Evolutionary conservation across 2,329 filamentous ascomycete species (phyloP).

Genomic region (Periconia sp.): DNA sequence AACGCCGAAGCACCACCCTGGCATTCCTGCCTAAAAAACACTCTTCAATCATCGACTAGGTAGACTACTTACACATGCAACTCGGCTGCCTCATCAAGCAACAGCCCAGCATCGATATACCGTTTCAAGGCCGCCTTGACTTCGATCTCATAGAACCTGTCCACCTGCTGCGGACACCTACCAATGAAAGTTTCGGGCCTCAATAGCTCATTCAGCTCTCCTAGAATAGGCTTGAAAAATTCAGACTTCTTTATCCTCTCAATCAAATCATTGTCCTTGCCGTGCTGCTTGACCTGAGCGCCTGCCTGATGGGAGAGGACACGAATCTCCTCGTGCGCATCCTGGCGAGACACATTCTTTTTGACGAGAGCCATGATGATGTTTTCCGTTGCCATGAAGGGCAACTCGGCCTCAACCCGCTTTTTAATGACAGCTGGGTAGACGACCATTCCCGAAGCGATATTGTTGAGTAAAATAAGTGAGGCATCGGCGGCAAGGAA

Average conservation of each 20-base stretch:
- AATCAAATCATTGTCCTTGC: constrained; percentile 78
- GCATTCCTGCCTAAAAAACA: not conserved
- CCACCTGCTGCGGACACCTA: constrained; percentile 56
- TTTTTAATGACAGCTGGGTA: constrained; percentile 73
- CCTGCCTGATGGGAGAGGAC: constrained; percentile 78
- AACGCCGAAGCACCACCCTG: no score
- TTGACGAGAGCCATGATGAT: constrained; percentile 68
- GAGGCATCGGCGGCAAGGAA: constrained; percentile 58
- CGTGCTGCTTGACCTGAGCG: constrained; percentile 69
- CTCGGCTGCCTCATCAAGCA: constrained; percentile 30
- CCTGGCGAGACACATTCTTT: constrained; percentile 72
- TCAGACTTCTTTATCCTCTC: constrained; percentile 70
- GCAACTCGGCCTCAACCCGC: constrained; percentile 73
- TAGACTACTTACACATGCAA: constrained; percentile 26
- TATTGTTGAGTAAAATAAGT: constrained; percentile 69
- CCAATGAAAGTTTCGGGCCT: constrained; percentile 64
- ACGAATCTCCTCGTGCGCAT: constrained; percentile 82
- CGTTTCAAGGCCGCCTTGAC: constrained; percentile 51
- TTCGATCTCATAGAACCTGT: constrained; percentile 54
- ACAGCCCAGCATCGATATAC: constrained; percentile 40
- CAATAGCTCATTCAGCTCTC: constrained; percentile 68
- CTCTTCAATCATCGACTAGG: not conserved
- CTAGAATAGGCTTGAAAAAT: constrained; percentile 74
- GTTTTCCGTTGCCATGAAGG: constrained; percentile 76
- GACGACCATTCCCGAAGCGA: constrained; percentile 72